These are phyloP conservation scores for Rhynchosporium graminicola DNA, from an alignment of 2,329 filamentous ascomycete genomes.

Conservation along the genomic window DNA sequence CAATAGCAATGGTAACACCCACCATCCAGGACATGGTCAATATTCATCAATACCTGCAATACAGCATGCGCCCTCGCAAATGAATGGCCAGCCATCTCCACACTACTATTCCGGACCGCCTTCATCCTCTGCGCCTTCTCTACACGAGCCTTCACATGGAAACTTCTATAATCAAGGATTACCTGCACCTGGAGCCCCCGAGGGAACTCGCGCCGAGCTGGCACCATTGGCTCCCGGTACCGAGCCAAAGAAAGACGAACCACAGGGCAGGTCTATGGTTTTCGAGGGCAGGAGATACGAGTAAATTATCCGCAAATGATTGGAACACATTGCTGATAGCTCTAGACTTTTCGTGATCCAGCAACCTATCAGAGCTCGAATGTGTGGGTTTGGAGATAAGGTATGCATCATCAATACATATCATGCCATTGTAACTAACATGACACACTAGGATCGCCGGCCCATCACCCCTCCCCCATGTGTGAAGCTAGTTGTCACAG, in stretches of 20 bases:
- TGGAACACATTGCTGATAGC: conserved; percentile 22
- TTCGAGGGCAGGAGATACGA: conserved; percentile 36
- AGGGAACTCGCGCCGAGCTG: conserved; percentile 16
- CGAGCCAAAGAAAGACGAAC: conserved; percentile 26
- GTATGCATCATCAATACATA: conserved; percentile 48
- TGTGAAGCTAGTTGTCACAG: conserved; percentile 77
- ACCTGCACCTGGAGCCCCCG: conserved; percentile 28
- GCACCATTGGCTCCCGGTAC: conserved; percentile 27
- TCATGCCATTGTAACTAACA: conserved; percentile 8
- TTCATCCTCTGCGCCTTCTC: neutral
- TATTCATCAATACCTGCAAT: neutral
- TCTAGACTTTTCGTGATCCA: conserved; percentile 79
- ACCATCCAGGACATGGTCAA: neutral
- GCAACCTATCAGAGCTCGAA: conserved; percentile 88
- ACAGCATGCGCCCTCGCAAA: conserved; percentile 3
- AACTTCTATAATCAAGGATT: conserved; percentile 17
- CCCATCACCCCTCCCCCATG: conserved; percentile 96
- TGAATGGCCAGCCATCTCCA: neutral
- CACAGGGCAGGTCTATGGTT: conserved; percentile 25
- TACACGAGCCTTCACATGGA: conserved; percentile 25
- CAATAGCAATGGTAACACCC: neutral
- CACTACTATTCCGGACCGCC: conserved; percentile 3
- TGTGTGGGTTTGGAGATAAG: conserved; percentile 99
- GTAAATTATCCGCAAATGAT: conserved; percentile 27
- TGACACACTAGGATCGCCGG: conserved; percentile 69